Percentiles rank a stretch among this genome's conserved stretches.
phyloP scores from a whole-genome alignment of 805 yeast genomes.

The Yarrowia divulgata region DNA sequence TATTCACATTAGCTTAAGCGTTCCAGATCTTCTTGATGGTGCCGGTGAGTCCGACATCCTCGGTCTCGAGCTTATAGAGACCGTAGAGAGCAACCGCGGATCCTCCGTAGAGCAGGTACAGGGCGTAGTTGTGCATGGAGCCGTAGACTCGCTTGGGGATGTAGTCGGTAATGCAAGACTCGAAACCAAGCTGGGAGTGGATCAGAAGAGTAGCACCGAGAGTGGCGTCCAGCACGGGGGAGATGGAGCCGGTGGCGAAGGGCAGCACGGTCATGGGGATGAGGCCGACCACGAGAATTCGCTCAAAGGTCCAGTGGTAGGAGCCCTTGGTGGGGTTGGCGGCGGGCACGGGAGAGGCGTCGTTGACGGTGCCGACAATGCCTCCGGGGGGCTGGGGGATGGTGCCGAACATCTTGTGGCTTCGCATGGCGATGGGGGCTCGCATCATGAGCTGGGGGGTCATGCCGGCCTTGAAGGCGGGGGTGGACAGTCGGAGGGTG shows the following conservation, averaged over 20 bases:
- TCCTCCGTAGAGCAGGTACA: constrained; percentile 73
- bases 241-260: constrained; percentile 72
- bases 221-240: constrained; percentile 75
- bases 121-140: constrained; percentile 70
- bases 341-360: constrained; percentile 75
- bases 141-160: constrained; percentile 89
- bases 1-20: constrained; percentile 49
- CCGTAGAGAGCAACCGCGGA: constrained; percentile 77
- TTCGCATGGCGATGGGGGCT: constrained; percentile 36
- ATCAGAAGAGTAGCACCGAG: constrained; percentile 70
- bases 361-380: constrained; percentile 92
- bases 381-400: constrained; percentile 88
- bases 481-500: constrained; percentile 36
- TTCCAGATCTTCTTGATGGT: constrained; percentile 70
- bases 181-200: constrained; percentile 87
- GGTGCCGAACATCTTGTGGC: constrained; percentile 40
- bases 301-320: constrained; percentile 93
- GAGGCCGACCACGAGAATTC: constrained; percentile 69
- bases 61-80: constrained; percentile 75
- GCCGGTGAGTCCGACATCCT: constrained; percentile 78
- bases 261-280: constrained; percentile 82
- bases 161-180: constrained; percentile 91
- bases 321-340: constrained; percentile 76
- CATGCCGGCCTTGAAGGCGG: constrained; percentile 33
- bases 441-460: constrained; percentile 39